A percentile compares a stretch with the other conserved stretches of the same genome.
Conservation (phyloP, 2,329 filamentous ascomycete genomes). For the Trichoderma polysporum region DNA sequence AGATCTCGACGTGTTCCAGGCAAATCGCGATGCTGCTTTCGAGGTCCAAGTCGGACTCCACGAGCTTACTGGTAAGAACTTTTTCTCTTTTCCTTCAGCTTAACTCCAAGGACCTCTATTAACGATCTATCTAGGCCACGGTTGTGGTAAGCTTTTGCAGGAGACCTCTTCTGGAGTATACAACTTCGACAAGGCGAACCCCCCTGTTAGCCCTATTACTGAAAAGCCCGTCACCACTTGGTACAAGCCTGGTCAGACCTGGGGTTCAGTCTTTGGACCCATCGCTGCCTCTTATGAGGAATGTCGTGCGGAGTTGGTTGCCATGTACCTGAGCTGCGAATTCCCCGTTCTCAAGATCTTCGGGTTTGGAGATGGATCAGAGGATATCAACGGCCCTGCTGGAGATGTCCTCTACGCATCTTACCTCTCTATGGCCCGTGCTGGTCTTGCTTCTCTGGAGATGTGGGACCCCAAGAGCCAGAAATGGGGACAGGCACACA, state of each 20-base stretch:
- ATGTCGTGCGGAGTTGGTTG: constrained; percentile 90
- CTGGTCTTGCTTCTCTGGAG: constrained; percentile 84
- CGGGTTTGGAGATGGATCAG: constrained; percentile 76
- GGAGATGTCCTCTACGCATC: constrained; percentile 85
- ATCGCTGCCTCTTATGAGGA: constrained; percentile 90
- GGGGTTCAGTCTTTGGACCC: constrained; percentile 87
- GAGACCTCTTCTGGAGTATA: constrained; percentile 78
- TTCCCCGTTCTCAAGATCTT: constrained; percentile 89
- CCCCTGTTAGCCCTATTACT: constrained; percentile 77
- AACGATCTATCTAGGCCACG: constrained; percentile 59
- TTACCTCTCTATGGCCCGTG: constrained; percentile 91
- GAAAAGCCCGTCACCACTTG: constrained; percentile 74
- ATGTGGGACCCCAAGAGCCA: constrained; percentile 90
- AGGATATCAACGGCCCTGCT: constrained; percentile 71
- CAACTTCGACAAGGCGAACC: constrained; percentile 85
- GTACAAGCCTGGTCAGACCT: constrained; percentile 95
- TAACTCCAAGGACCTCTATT: constrained; percentile 9
- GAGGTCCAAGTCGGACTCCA: constrained; percentile 96
- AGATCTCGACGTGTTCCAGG: constrained; percentile 76
- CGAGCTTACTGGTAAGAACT: constrained; percentile 63
- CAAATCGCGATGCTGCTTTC: constrained; percentile 83
- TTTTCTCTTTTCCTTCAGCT: not conserved
- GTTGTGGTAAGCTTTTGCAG: constrained; percentile 89
- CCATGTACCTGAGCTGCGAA: constrained; percentile 87
- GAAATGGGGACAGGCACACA: constrained; percentile 93